Conservation (phyloP, 495 filamentous ascomycete species). For the Elasticomyces elasticus region DNA sequence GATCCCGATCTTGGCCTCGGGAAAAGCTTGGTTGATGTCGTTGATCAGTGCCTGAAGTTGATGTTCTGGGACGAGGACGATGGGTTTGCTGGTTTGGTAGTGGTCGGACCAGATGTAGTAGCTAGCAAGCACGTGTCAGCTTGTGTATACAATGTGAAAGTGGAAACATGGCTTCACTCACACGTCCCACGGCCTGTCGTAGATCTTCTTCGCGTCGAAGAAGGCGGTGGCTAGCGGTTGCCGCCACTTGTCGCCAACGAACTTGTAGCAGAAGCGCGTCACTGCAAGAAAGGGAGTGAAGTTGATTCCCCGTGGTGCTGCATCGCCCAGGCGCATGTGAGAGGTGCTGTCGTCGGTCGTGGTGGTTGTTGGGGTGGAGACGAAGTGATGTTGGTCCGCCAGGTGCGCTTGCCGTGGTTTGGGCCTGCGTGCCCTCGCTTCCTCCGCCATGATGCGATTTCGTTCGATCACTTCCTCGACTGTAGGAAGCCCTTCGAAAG, state of each 20-base stretch:
- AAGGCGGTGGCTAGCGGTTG: slow-evolving; percentile 42
- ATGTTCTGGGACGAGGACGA: slow-evolving; percentile 52
- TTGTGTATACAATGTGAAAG: slow-evolving; percentile 1
- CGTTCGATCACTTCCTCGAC: not conserved
- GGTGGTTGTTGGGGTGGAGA: too few species aligned
- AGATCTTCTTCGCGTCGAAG: slow-evolving; percentile 50
- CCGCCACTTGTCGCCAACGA: slow-evolving; percentile 39
- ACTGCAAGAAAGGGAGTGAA: slow-evolving; percentile 56
- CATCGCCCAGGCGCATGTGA: not conserved
- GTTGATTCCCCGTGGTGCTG: slow-evolving; percentile 12
- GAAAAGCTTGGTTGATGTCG: slow-evolving; percentile 47
- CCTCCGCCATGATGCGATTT: not conserved
- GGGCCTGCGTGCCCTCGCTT: not conserved
- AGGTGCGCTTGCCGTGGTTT: not conserved
- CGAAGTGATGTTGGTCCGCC: too few species aligned
- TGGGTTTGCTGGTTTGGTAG: slow-evolving; percentile 35
- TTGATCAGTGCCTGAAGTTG: slow-evolving; percentile 52
- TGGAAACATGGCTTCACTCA: slow-evolving; percentile 43
- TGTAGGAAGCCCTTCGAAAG: not conserved
- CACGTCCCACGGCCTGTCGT: slow-evolving; percentile 61
- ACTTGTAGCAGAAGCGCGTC: slow-evolving; percentile 50
- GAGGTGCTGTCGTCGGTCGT: too few species aligned
- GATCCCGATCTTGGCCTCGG: slow-evolving; percentile 38
- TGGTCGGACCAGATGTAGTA: slow-evolving; percentile 55
- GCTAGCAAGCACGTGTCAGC: slow-evolving; percentile 33